Conservation (phyloP, 148 eudicot genomes). For the Camellia sinensis region DNA sequence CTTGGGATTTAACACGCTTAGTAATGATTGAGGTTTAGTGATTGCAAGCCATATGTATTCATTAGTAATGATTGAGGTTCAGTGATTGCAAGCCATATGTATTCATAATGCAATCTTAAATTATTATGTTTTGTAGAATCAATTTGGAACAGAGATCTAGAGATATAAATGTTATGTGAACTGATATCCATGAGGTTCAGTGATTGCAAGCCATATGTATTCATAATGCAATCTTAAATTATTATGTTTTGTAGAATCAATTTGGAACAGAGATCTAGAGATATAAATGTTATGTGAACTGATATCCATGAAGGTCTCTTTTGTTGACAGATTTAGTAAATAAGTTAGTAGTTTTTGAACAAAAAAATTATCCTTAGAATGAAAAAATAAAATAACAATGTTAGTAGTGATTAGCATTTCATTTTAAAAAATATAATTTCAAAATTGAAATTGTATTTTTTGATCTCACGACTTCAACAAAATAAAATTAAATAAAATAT, state of each 20-base stretch:
- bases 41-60: neutral
- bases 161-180: neutral
- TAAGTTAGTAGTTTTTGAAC: too few relatives aligned
- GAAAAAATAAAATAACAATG: too few relatives aligned
- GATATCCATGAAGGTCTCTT: neutral
- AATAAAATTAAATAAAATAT: too few relatives aligned
- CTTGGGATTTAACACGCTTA: slow-evolving; percentile 45
- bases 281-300: neutral
- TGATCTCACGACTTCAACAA: too few relatives aligned
- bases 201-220: too few relatives aligned
- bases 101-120: neutral
- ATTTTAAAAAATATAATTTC: too few relatives aligned
- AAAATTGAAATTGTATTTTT: too few relatives aligned
- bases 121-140: neutral
- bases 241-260: neutral
- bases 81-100: too few relatives aligned
- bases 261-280: neutral
- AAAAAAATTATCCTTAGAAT: too few relatives aligned
- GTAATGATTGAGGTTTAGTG: slow-evolving; percentile 31
- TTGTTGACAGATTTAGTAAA: neutral
- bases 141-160: neutral
- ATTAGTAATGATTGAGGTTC: slow-evolving; percentile 2
- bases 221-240: neutral
- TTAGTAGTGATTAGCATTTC: too few relatives aligned
- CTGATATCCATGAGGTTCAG: neutral